phyloP scores from a whole-genome alignment of 257 asterid genomes.

The Salvia hispanica region DNA sequence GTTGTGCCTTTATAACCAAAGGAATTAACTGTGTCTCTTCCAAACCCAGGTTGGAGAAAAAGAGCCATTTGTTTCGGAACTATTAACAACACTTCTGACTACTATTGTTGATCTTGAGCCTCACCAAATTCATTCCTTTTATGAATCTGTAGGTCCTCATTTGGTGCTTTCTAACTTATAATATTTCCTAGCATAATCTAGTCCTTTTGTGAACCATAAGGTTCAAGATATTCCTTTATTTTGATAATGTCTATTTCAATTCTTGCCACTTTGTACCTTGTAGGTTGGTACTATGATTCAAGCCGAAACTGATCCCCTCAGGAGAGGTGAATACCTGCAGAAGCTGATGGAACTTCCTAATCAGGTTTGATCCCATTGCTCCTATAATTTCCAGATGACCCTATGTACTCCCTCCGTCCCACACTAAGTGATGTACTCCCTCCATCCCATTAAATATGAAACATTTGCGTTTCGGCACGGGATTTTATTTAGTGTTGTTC shows the following conservation, averaged over 20 bases:
- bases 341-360: constrained; percentile 95
- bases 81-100: constrained; percentile 72
- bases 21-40: constrained; percentile 25
- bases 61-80: constrained; percentile 94
- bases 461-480: no score
- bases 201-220: constrained; percentile 9
- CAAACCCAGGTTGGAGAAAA: constrained; percentile 83
- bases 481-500: no score
- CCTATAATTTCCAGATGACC: constrained; percentile 4
- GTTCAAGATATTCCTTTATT: neutral
- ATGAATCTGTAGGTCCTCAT: constrained; percentile 79
- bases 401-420: neutral
- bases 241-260: neutral
- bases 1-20: constrained; percentile 14
- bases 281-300: constrained; percentile 95
- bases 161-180: constrained; percentile 8
- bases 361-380: constrained; percentile 58
- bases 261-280: constrained; percentile 20
- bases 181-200: neutral
- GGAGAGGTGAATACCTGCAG: constrained; percentile 82
- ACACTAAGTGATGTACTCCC: no score
- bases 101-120: constrained; percentile 92
- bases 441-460: no score
- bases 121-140: constrained; percentile 94
- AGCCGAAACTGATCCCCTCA: constrained; percentile 83